phyloP scores from a whole-genome alignment of 1,139 yeast genomes.

The Saccharomyces hybrid region DNA sequence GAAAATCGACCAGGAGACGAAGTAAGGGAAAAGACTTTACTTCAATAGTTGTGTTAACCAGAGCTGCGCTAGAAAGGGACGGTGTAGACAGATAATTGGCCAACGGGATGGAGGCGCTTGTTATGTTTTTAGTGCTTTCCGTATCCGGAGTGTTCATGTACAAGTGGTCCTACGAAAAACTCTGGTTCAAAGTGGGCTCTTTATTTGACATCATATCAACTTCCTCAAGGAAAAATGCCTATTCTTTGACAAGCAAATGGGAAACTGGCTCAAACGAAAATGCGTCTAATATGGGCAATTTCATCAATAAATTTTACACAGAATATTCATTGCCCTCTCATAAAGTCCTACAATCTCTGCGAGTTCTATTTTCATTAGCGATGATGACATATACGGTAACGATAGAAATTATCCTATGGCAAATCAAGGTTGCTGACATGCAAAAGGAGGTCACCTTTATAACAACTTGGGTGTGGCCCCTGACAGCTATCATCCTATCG shows the following conservation, averaged over 20 bases:
- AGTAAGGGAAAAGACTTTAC: neutral
- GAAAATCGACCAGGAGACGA: neutral
- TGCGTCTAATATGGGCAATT: conserved; percentile 8
- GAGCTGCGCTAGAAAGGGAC: neutral
- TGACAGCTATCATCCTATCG: conserved; percentile 18
- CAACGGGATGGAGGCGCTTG: conserved; percentile 12
- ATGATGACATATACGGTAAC: conserved; percentile 25
- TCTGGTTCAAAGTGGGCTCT: conserved; percentile 16
- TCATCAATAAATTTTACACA: conserved; percentile 25
- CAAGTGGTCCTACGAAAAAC: conserved; percentile 12
- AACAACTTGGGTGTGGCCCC: conserved; percentile 26
- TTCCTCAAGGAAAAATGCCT: neutral
- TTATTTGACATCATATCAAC: conserved; percentile 13
- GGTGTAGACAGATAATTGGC: neutral
- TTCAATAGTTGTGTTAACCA: neutral
- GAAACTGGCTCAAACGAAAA: conserved; percentile 4
- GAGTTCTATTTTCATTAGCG: conserved; percentile 25
- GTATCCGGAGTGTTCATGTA: conserved; percentile 12
- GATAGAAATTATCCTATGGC: conserved; percentile 30
- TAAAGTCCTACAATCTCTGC: conserved; percentile 12
- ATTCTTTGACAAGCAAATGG: conserved; percentile 4
- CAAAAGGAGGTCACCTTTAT: conserved; percentile 18
- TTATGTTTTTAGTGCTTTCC: conserved; percentile 12
- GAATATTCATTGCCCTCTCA: conserved; percentile 28
- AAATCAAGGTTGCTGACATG: conserved; percentile 23